Base-by-base conservation (phyloP, 2,329 filamentous ascomycete genomes). In the Leptodontidium sp. region DNA sequence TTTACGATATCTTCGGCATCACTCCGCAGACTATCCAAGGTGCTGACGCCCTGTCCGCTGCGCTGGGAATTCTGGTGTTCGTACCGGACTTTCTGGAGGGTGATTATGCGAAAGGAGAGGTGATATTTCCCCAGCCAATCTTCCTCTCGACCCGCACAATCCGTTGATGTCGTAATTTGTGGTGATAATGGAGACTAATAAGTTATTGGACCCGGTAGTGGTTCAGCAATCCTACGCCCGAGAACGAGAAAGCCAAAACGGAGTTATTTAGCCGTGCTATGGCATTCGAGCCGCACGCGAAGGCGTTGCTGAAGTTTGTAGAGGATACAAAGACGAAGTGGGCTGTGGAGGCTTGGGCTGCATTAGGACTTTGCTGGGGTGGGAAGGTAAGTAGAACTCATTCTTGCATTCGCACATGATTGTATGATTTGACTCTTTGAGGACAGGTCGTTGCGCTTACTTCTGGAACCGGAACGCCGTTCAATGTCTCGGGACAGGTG, bases 31-130 rank as follows among this genome's bases (percentile, higher is more conserved):
- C 89, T 7, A 73, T 91, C 2, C 90, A 92, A 78, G 91, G 90
- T 38, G 88, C 88, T 68, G 90, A 93, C 75, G 90, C 87, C 69
- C 80, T 91, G 15, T 84, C 87, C 50, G 80, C 81, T 62, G 82
- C 84, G 68, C 82, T 87, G 75, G 61, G 64, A 26, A 77, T 81
- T 80, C 88, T 90, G 73, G 92, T 97, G 74, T 92, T 94, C 80
- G 94, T 97, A 70, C 94, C 94, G 21, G 94, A 97, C 82, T 94
- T 93, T 86, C 97, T 97, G 83, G 86, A 91, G 68, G 94, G 92
- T 77, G 52, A 64, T 12, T 50, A 59, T 61, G 76, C 12, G 61
- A 14, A 87, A 84, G 35, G 35, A 4, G 53, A 83, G 86, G 57
- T 65, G 6, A 32, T 9, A 26, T 38, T 9, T 14, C 17, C 1